Evolutionary conservation across 1,139 yeast species (phyloP).

Genomic region (Suhomyces anneliseae): DNA sequence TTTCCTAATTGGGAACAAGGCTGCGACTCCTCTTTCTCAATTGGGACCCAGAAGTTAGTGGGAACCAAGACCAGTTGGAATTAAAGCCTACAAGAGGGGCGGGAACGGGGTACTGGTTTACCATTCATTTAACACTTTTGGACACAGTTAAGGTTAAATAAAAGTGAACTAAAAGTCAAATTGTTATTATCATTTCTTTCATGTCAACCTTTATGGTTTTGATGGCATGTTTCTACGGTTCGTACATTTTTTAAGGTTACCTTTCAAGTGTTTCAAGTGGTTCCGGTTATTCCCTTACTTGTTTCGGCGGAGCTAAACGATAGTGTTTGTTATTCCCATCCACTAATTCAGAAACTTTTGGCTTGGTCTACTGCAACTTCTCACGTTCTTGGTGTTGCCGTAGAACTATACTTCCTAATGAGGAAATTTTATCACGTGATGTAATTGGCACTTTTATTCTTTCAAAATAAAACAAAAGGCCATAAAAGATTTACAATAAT

Average conservation of each 20-base stretch:
- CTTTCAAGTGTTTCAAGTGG: neutral
- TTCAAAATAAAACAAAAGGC: neutral
- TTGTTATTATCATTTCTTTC: too few relatives aligned
- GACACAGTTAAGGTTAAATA: too few relatives aligned
- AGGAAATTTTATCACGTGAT: neutral
- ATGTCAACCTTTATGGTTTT: too few relatives aligned
- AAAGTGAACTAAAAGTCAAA: neutral
- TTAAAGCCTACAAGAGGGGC: neutral
- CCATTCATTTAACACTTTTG: neutral
- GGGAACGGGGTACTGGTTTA: neutral
- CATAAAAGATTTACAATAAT: neutral
- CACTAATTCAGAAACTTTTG: neutral
- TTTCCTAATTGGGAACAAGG: constrained; percentile 8
- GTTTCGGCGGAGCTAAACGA: neutral
- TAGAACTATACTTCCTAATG: neutral
- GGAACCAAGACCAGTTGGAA: too few relatives aligned
- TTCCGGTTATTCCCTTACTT: neutral
- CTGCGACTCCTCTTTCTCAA: neutral
- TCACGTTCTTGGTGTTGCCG: neutral
- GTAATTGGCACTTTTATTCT: neutral
- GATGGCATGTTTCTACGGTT: neutral
- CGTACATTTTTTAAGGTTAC: too few relatives aligned
- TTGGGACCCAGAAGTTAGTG: neutral
- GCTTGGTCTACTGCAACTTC: neutral
- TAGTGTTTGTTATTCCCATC: neutral